A percentile compares a stretch with the other conserved stretches of the same genome.
phyloP scores from a whole-genome alignment of 345 rosid genomes.

The Populus pruinosa region DNA sequence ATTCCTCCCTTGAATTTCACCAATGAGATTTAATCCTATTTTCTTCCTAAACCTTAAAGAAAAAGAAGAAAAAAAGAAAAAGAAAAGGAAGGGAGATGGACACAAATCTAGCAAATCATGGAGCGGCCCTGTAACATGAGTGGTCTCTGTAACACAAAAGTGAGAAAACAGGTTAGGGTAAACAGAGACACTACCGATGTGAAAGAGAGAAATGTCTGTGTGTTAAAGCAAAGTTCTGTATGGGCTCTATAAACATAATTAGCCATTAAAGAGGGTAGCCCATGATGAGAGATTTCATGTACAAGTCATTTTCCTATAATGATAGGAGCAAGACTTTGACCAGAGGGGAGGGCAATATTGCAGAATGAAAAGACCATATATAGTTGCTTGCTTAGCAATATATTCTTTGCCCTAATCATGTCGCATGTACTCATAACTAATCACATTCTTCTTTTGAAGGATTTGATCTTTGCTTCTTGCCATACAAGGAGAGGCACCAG shows the following conservation, averaged over 20 bases:
- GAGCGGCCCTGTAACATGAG: background rate
- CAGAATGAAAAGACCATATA: background rate
- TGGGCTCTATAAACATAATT: background rate
- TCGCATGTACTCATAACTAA: background rate
- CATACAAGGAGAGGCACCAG: background rate
- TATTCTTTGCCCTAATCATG: background rate
- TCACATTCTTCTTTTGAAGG: background rate
- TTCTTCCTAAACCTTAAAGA: too few species aligned
- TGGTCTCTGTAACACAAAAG: background rate
- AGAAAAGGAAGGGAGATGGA: too few species aligned
- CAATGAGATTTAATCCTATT: too few species aligned
- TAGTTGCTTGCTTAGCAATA: background rate
- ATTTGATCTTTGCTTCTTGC: background rate
- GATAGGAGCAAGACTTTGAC: background rate
- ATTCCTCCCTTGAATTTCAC: too few species aligned
- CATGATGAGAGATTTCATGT: background rate
- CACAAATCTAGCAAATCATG: background rate
- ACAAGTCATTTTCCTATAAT: background rate
- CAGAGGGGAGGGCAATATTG: background rate
- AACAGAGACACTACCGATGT: background rate
- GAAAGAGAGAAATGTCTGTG: background rate
- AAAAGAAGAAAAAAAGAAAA: fast-evolving
- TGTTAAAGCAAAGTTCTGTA: background rate
- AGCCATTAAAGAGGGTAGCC: too few species aligned
- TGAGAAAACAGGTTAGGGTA: background rate